Evolutionary conservation across 2,329 filamentous ascomycete genomes (phyloP), one percentile per base, ranked within the genome.

Genomic region (Metarhizium album): DNA sequence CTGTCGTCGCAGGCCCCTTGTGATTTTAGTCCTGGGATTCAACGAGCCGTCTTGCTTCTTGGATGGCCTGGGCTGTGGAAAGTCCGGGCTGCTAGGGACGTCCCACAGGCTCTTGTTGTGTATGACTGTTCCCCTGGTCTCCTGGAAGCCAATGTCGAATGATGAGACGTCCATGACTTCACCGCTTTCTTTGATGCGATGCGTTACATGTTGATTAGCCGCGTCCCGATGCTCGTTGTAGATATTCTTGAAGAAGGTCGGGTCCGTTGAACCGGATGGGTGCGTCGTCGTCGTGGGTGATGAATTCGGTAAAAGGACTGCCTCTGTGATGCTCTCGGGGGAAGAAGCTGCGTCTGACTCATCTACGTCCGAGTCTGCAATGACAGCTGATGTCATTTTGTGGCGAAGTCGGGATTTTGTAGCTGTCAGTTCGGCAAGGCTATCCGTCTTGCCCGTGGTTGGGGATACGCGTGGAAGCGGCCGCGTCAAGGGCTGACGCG

Each of bases 161-260:
- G 57, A 55, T 29, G 45, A 6, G 33, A 3, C 33, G 8, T 50
- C 40, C 40, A 43, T 24, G 20, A 24, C 18, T 23, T 23, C 20
- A 18, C 18, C 24, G 20, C 23, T 40, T 40, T 47, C 49, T 40
- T 47, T 46, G 1, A 29, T 31, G 6, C 16, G 37, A 14, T 27
- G 20, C 40, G 7, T 38, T 29, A 35, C 13, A 20, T 59, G 54
- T 43, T 60, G 56, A 24, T 51, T 53, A 16, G 61, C 59, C 22
- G 65, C 64, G 33, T 64, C 62, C 38, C 67, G 66, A 56, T 77
- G 73, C 46, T 75, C 70, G 22, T 74, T 64, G 52, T 74, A 76
- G 9, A 78, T 58, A 47, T 63, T 66, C 45, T 69, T 68, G 54
- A 78, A 78, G 55, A 75, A 72, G 0, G 64, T 67, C 1, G 69